These are phyloP conservation scores for Calvatia gigantea DNA, from an alignment of 768 basidiomycete species.

Conservation along the genomic window DNA sequence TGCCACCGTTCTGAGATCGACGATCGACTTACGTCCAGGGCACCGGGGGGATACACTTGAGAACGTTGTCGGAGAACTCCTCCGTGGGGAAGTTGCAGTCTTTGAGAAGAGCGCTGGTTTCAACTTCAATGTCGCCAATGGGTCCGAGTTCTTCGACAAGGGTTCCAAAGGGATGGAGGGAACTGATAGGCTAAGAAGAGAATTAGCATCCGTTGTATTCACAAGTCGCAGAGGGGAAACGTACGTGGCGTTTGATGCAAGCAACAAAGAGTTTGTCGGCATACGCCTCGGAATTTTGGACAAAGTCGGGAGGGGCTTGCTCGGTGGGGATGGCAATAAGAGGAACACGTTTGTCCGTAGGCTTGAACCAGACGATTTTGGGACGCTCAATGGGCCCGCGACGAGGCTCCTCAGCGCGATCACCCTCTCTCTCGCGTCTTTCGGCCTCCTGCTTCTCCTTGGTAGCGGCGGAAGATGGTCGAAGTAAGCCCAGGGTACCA, in stretches of 20 bases:
- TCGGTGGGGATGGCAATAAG: conserved; percentile 98
- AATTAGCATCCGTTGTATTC: conserved; percentile 13
- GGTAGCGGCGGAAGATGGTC: conserved; percentile 94
- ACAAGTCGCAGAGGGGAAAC: conserved; percentile 25
- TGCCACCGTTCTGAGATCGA: too few species aligned
- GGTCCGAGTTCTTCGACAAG: conserved; percentile 96
- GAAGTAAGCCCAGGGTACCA: conserved; percentile 90
- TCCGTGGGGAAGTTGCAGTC: conserved; percentile 99
- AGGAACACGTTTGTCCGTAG: conserved; percentile 98
- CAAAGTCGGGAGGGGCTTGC: conserved; percentile 94
- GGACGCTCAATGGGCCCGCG: conserved; percentile 82
- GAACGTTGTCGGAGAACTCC: conserved; percentile 92
- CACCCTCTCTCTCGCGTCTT: conserved; percentile 94
- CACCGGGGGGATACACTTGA: conserved; percentile 93
- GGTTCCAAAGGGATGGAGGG: conserved; percentile 97
- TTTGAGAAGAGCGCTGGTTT: conserved; percentile 95
- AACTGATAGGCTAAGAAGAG: conserved; percentile 73
- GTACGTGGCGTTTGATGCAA: conserved; percentile 95
- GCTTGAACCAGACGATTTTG: conserved; percentile 99
- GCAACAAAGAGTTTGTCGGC: conserved; percentile 92
- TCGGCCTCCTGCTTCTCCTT: conserved; percentile 99
- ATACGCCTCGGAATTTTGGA: conserved; percentile 91
- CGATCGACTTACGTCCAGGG: conserved; percentile 77
- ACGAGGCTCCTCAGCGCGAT: conserved; percentile 80
- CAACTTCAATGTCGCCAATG: conserved; percentile 98